Percentiles rank a stretch among this genome's conserved stretches.
Evolutionary conservation across 441 rosid genomes (phyloP).

Genomic region (Populus trichocarpa): DNA sequence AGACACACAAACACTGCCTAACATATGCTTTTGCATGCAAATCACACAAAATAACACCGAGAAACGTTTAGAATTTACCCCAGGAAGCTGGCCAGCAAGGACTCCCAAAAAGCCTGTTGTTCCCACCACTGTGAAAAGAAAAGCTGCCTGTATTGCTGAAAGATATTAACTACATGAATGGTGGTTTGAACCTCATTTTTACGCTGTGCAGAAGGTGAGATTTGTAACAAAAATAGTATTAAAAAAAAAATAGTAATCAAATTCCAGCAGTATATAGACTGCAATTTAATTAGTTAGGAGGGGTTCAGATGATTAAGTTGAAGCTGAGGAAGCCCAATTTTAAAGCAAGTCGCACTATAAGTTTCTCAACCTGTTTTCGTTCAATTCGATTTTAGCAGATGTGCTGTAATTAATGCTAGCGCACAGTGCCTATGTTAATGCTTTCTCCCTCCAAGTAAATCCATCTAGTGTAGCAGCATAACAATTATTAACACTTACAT

Average conservation of each 20-base stretch:
- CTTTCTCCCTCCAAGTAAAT: not conserved
- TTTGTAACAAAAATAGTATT: not conserved
- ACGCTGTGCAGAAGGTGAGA: not conserved
- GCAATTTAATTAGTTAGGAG: not conserved
- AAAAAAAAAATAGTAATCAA: not conserved
- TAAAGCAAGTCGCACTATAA: too few relatives aligned
- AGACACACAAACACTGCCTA: not conserved
- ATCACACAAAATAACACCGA: not conserved
- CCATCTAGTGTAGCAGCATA: not conserved
- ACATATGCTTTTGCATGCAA: not conserved
- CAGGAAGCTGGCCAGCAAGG: slow-evolving; percentile 86
- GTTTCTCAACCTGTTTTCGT: too few relatives aligned
- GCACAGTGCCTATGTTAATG: not conserved
- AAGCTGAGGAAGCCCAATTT: too few relatives aligned
- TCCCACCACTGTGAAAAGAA: slow-evolving; percentile 83
- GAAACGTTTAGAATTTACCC: slow-evolving; percentile 38
- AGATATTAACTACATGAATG: slow-evolving; percentile 29
- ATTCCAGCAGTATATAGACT: not conserved
- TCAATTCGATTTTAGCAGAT: not conserved
- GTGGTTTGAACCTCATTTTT: not conserved
- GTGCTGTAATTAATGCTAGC: not conserved
- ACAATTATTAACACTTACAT: slow-evolving; percentile 44
- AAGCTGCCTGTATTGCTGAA: slow-evolving; percentile 77
- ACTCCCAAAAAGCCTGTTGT: slow-evolving; percentile 72
- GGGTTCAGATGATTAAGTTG: too few relatives aligned